Evolutionary conservation across 768 basidiomycete genomes (phyloP).

Genomic region (Piloderma croceum): DNA sequence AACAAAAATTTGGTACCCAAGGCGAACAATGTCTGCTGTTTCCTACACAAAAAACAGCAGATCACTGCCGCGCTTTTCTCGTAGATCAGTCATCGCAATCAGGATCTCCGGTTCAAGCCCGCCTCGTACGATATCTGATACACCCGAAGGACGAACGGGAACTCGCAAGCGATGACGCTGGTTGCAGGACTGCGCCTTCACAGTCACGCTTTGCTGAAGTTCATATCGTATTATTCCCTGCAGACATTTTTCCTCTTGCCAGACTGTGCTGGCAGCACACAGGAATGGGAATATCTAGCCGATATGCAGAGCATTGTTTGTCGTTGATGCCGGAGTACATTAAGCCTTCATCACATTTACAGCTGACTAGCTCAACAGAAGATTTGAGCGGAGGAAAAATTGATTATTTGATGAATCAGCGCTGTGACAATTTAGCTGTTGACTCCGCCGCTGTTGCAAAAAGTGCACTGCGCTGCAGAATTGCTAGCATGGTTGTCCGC

Average conservation of each 20-base stretch:
- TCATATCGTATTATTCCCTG: no score
- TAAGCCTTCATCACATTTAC: slow-evolving; percentile 38
- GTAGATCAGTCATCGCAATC: no score
- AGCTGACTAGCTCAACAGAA: slow-evolving; percentile 35
- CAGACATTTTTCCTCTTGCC: no score
- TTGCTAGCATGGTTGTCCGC: slow-evolving; percentile 6
- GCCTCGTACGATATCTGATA: slow-evolving; percentile 7
- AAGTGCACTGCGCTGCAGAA: slow-evolving; percentile 6
- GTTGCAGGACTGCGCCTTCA: slow-evolving; percentile 9
- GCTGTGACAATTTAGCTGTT: slow-evolving; percentile 12
- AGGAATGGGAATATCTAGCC: slow-evolving; percentile 43
- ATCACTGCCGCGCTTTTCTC: slow-evolving; percentile 7
- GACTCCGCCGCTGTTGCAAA: slow-evolving; percentile 7
- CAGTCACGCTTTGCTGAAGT: background rate
- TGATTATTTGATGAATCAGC: slow-evolving; percentile 32
- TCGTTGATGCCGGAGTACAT: slow-evolving; percentile 34
- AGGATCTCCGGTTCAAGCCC: slow-evolving; percentile 2
- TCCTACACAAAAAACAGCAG: slow-evolving; percentile 5
- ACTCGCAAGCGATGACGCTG: slow-evolving; percentile 5
- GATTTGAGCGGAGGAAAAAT: no score
- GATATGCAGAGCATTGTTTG: slow-evolving; percentile 41
- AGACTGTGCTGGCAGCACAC: slow-evolving; percentile 51
- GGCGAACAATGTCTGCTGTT: slow-evolving; percentile 9
- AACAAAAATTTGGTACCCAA: slow-evolving; percentile 46
- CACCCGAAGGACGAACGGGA: slow-evolving; percentile 4